These are phyloP conservation scores for Tilletia indica DNA, from an alignment of 1,284 basidiomycete species.

Conservation along the genomic window DNA sequence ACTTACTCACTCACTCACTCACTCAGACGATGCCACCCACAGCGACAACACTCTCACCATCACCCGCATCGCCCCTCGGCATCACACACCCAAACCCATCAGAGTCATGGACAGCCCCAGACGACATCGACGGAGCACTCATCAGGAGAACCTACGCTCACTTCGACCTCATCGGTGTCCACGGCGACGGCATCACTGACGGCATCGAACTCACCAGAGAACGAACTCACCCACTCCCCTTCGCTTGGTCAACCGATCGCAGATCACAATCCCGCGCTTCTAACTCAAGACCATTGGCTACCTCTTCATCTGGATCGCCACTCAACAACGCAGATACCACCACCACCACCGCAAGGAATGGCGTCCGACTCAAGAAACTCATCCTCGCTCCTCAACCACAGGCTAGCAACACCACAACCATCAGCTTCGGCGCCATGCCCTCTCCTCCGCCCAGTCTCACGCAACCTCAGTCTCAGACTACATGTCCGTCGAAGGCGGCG, in stretches of 20 bases:
- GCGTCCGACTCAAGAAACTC: background rate
- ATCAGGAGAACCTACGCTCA: constrained; percentile 49
- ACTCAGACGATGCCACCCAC: too few relatives aligned
- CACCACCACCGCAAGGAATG: background rate
- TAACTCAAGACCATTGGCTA: constrained; percentile 12
- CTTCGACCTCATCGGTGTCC: constrained; percentile 41
- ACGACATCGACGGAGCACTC: constrained; percentile 43
- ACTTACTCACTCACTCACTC: too few relatives aligned
- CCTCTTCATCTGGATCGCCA: background rate
- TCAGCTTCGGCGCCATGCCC: background rate
- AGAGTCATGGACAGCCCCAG: constrained; percentile 27
- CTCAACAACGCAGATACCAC: constrained; percentile 2
- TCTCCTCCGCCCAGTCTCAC: background rate
- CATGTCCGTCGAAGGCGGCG: background rate
- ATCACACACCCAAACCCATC: constrained; percentile 21
- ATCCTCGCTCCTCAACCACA: background rate
- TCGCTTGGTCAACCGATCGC: background rate
- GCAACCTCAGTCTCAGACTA: constrained; percentile 7
- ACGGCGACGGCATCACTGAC: constrained; percentile 45
- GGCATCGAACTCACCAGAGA: constrained; percentile 51
- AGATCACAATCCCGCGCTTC: background rate
- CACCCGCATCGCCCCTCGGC: background rate
- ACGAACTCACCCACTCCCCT: constrained; percentile 14
- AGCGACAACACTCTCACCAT: too few relatives aligned
- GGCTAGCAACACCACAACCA: background rate